Evolutionary conservation across 1,284 basidiomycete genomes (phyloP).

Genomic region (Phellopilus nigrolimitatus): DNA sequence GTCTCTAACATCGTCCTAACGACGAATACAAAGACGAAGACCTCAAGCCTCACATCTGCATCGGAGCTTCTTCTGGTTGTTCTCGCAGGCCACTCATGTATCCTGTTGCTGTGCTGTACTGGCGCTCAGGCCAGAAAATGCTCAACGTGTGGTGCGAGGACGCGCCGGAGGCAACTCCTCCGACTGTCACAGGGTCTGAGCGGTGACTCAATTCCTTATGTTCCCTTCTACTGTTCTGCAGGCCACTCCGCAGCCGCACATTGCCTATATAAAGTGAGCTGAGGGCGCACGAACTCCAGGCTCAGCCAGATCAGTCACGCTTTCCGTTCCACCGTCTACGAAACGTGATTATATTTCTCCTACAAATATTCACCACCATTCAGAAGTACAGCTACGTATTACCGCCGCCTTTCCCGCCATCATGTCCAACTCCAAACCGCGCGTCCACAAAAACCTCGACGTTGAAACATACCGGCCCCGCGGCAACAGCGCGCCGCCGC

Average conservation of each 20-base stretch:
- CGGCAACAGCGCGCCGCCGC: neutral
- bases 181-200: neutral
- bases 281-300: neutral
- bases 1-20: neutral
- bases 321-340: neutral
- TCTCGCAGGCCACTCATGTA: neutral
- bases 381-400: neutral
- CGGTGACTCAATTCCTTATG: no score
- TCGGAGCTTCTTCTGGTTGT: neutral
- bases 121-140: neutral
- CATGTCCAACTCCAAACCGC: constrained; percentile 15
- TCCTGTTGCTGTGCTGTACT: neutral
- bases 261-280: neutral
- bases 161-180: neutral
- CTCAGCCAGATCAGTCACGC: neutral
- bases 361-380: neutral
- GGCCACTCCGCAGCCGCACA: neutral
- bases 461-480: neutral
- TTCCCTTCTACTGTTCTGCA: neutral
- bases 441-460: constrained; percentile 18
- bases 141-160: neutral
- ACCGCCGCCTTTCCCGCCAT: neutral
- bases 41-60: neutral
- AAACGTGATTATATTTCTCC: neutral
- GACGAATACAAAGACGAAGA: neutral